These are phyloP conservation scores for Penicillium dipodomyicola DNA, from an alignment of 495 filamentous ascomycete genomes.

Conservation along the genomic window DNA sequence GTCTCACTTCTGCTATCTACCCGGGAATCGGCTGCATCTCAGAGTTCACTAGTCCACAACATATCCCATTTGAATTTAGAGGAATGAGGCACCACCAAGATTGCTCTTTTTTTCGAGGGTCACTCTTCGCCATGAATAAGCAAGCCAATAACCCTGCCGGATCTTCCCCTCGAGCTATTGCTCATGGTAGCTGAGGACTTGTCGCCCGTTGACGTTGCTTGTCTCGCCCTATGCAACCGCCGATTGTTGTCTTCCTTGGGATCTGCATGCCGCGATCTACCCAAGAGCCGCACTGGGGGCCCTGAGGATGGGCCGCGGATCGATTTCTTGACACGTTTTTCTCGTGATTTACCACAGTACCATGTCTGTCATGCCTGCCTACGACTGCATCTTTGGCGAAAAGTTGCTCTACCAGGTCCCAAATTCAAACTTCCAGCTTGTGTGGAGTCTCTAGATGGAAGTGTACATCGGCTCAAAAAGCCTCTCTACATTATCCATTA, in stretches of 20 bases:
- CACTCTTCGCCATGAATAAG: too few relatives aligned
- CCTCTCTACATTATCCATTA: neutral
- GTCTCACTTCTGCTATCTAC: neutral
- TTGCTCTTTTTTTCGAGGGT: too few relatives aligned
- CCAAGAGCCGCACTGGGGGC: neutral
- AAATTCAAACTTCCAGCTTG: neutral
- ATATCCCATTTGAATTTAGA: too few relatives aligned
- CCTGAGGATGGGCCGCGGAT: neutral
- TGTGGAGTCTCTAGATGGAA: neutral
- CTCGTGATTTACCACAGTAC: conserved; percentile 3
- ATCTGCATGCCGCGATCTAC: neutral
- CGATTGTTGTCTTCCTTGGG: neutral
- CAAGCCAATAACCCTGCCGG: neutral
- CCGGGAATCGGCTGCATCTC: too few relatives aligned
- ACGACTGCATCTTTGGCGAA: conserved; percentile 5
- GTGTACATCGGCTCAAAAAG: neutral
- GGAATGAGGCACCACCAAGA: too few relatives aligned
- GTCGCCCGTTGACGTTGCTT: neutral
- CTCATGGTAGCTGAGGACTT: neutral
- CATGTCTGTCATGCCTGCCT: neutral
- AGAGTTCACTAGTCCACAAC: too few relatives aligned
- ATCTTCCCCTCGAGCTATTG: conserved; percentile 1
- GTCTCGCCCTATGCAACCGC: conserved; percentile 2
- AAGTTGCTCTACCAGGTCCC: neutral
- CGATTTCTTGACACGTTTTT: neutral